Evolutionary conservation across 2,329 filamentous ascomycete species (phyloP).

Genomic region (Diaporthe citrichinensis): DNA sequence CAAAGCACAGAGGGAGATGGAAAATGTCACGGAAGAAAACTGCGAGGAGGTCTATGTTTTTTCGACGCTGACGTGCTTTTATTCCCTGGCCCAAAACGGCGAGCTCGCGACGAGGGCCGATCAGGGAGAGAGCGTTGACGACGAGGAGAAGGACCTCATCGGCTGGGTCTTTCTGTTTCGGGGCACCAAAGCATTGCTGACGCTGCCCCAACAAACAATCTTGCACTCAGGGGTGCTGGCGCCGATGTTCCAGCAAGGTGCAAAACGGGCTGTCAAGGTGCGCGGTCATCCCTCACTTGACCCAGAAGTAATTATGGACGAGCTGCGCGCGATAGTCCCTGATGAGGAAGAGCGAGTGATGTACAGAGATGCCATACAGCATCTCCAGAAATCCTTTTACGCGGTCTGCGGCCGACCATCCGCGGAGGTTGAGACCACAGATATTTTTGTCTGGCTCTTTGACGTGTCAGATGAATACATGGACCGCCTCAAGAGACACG

Average conservation of each 20-base stretch:
- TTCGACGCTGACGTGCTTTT: background rate
- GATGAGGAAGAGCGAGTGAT: background rate
- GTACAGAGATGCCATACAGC: background rate
- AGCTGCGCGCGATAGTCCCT: background rate
- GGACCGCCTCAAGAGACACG: background rate
- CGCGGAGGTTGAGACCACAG: background rate
- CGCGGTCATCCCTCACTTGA: background rate
- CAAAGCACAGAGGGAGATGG: conserved; percentile 7
- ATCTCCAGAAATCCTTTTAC: background rate
- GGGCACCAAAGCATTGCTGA: background rate
- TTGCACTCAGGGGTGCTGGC: background rate
- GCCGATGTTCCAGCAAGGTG: background rate
- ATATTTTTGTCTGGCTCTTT: conserved; percentile 8
- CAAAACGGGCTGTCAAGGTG: background rate
- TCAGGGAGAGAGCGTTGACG: background rate
- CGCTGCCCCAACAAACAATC: background rate
- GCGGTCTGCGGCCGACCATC: background rate
- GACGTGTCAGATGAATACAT: conserved; percentile 15
- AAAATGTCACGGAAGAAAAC: background rate
- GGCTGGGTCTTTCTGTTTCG: conserved; percentile 12
- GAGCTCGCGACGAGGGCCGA: background rate
- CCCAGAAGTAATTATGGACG: background rate
- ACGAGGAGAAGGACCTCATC: background rate
- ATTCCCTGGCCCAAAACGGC: conserved; percentile 7
- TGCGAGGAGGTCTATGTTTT: background rate